Base-by-base conservation (phyloP, 768 basidiomycete genomes). In the Chiua virens region DNA sequence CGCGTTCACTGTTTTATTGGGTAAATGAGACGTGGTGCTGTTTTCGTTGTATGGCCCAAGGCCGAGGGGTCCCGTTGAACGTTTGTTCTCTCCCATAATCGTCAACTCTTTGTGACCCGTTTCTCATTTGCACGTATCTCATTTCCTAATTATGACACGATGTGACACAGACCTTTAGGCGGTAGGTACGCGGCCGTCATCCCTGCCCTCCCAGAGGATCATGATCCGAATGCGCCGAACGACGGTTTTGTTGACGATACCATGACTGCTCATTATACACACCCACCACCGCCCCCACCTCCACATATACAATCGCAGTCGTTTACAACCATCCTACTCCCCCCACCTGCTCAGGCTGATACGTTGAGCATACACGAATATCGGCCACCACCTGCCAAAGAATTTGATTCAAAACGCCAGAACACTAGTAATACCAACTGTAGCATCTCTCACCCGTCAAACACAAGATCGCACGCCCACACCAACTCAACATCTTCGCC, bases 131-230 rank as follows among this genome's bases (percentile, higher is more conserved):
- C 57, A 49, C 46, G 47, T 46, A 52, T 53, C 62, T 66, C 57
- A 56, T 62, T 66, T 59, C 61, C 52, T 54, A 62, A 56, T 64
- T 55, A 67, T 68, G 59, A 68, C 60, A 58, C 51, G 54, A 70
- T 68, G 41, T 64, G 44, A 64, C 60, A 61, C 64, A 89, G 87
- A 58, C 85, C 81, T 40, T 76, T 90, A 49, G 89, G 89, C 49
- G 89, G 89, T 59, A 77, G 89, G 35, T 89, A 91, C 58, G 89
- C 89, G 34, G 83, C 87, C 54, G 89, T 91, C 47, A 86, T 86
- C 45, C 88, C 88, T 41, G 88, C 88, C 0, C 73, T 89, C 7
- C 86, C 87, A 8, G 89, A 90, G 62, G 87, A 88, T 49, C 84
- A 82, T 40, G 81, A 83, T 45, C 3, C 74, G 73, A 17, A 64